These are phyloP conservation scores for Marasmius oreades DNA, from an alignment of 1,284 basidiomycete species.

Conservation along the genomic window DNA sequence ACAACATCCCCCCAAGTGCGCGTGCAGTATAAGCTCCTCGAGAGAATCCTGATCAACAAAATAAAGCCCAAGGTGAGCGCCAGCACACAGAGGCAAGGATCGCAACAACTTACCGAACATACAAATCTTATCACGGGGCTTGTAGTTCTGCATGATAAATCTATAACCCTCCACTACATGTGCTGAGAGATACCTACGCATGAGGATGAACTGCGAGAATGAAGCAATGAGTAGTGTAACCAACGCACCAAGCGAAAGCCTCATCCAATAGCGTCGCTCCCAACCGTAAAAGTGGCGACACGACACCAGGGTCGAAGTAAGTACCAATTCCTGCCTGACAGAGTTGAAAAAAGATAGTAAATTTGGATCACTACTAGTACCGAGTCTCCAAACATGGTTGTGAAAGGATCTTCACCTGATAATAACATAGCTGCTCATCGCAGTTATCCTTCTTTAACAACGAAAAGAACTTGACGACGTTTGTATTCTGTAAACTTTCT, in stretches of 20 bases:
- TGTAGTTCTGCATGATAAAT: slow-evolving; percentile 68
- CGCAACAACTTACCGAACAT: slow-evolving; percentile 44
- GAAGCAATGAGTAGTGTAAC: not conserved
- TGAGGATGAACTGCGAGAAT: slow-evolving; percentile 11
- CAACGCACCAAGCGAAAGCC: slow-evolving; percentile 56
- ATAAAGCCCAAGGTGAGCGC: not conserved
- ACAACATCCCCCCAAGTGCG: slow-evolving; percentile 64
- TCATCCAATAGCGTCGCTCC: slow-evolving; percentile 50
- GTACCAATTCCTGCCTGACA: slow-evolving; percentile 61
- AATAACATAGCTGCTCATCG: slow-evolving; percentile 60
- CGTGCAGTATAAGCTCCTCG: slow-evolving; percentile 76
- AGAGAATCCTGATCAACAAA: slow-evolving; percentile 64
- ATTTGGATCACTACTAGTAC: no score
- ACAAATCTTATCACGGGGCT: slow-evolving; percentile 55
- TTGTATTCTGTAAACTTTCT: slow-evolving; percentile 50
- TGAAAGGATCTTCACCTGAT: slow-evolving; percentile 44
- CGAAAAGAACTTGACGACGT: slow-evolving; percentile 65
- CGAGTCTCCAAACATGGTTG: not conserved
- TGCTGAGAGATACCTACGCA: slow-evolving; percentile 50
- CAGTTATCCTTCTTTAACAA: slow-evolving; percentile 56
- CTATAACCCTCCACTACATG: slow-evolving; percentile 52
- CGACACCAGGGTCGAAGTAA: slow-evolving; percentile 51
- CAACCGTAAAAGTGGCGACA: slow-evolving; percentile 48
- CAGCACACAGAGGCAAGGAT: not conserved
- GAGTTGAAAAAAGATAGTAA: not conserved